Conservation (phyloP, 2,329 filamentous ascomycete species). For the Pseudocercospora macadamiae region DNA sequence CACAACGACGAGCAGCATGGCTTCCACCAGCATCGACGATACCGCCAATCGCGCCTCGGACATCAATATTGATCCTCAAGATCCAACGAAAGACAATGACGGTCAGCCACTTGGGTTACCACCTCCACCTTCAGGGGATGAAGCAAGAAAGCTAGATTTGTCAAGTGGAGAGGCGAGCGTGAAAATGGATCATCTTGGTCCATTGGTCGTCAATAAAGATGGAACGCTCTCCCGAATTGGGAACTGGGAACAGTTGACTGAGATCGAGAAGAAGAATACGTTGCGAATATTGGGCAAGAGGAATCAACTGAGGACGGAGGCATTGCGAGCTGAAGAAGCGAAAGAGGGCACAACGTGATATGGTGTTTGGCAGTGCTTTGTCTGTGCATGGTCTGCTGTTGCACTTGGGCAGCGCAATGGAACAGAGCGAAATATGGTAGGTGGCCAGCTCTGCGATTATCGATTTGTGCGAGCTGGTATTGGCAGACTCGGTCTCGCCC, state of each 20-base stretch:
- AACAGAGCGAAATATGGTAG: no score
- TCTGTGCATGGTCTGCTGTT: no score
- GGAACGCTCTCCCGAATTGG: conserved; percentile 70
- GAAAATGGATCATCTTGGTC: conserved; percentile 69
- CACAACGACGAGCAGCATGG: conserved; percentile 2
- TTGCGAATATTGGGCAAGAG: conserved; percentile 68
- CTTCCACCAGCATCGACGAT: neutral
- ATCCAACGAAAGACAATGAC: conserved; percentile 1
- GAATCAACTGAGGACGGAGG: conserved; percentile 65
- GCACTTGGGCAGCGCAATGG: no score
- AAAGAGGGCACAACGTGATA: conserved; percentile 7
- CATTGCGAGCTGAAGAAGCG: conserved; percentile 50
- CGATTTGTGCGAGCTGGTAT: no score
- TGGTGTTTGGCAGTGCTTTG: no score
- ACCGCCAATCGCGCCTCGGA: neutral
- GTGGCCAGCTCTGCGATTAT: no score
- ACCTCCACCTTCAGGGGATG: conserved; percentile 26
- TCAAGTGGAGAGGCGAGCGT: conserved; percentile 45
- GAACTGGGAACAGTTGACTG: conserved; percentile 74
- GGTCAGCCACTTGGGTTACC: conserved; percentile 27
- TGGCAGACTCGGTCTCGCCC: no score
- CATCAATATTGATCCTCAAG: neutral
- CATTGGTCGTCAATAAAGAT: conserved; percentile 73
- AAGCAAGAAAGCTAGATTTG: conserved; percentile 41
- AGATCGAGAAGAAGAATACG: conserved; percentile 68